Base-by-base conservation (phyloP, 2,329 filamentous ascomycete species). In the Fusarium cicatricum region DNA sequence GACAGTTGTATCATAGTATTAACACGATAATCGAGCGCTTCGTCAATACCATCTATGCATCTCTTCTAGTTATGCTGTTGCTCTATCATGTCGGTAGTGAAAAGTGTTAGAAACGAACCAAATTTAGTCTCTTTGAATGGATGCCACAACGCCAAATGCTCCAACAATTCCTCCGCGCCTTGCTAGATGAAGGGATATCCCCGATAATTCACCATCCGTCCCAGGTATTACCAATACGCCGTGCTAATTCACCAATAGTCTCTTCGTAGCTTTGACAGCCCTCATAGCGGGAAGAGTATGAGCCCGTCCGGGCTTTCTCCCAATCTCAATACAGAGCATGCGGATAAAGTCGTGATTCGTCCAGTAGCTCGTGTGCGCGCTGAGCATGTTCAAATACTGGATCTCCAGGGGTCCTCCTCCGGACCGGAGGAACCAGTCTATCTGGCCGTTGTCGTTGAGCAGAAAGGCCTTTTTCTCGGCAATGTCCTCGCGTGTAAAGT, bases 281-380 rank as follows among this genome's bases (percentile, higher is more conserved):
- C 82, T 80, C 80, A 90, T 83, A 7, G 78, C 79, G 1, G 81
- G 80, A 41, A 89, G 66, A 1, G 84, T 82, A 60, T 83, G 74
- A 3, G 83, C 79, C 64, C 84, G 86, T 0, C 94, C 93, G 5
- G 86, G 83, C 64, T 81, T 81, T 60, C 94, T 81, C 3, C 93
- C 93, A 65, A 96, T 87, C 75, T 99, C 95, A 28, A 94, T 81
- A 37, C 96, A 96, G 43, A 98, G 76, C 80, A 98, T 88, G 38
- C 93, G 81, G n/a, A 96, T 88, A 72, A 99, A 93, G 71, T 98
- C 95, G 23, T 81, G 85, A 67, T 90, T 87, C 2, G 86, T 83
- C 95, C 95, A 99, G 74, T 99, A 99, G 71, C 90, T 94, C 51
- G 91, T 92, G 74, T 99, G 95, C 9, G 95, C 95, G 52, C 92